Percentiles rank a stretch among this genome's conserved stretches.
phyloP scores from a whole-genome alignment of 345 rosid species.

The Salix exigua region DNA sequence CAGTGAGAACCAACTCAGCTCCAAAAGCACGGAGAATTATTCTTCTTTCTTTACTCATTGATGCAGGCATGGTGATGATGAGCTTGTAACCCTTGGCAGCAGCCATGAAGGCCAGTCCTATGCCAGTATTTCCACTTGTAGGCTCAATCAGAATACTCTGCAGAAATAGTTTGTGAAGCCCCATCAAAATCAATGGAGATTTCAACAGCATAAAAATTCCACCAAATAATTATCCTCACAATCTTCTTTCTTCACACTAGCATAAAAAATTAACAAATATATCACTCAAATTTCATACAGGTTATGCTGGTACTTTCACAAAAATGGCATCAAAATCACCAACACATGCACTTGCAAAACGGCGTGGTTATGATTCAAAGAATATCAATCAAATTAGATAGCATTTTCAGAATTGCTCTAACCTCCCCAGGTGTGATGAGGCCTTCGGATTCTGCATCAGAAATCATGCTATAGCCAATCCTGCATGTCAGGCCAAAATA shows the following conservation, averaged over 20 bases:
- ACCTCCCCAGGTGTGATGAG: constrained; percentile 80
- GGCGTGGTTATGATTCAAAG: background rate
- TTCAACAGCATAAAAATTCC: constrained; percentile 2
- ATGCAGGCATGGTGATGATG: constrained; percentile 88
- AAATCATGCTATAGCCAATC: constrained; percentile 88
- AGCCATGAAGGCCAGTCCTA: constrained; percentile 86
- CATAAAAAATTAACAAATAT: no score
- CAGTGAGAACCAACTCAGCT: constrained; percentile 76
- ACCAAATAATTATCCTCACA: background rate
- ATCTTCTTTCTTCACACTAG: background rate
- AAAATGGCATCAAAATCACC: no score
- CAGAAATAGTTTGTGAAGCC: background rate
- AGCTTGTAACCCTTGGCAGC: constrained; percentile 83
- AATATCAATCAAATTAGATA: background rate
- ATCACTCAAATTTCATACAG: no score
- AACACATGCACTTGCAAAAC: no score
- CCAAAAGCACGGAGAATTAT: constrained; percentile 92
- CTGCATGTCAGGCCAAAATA: constrained; percentile 27
- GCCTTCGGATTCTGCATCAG: constrained; percentile 78
- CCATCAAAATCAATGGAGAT: background rate
- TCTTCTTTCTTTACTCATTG: constrained; percentile 90
- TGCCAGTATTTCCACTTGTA: constrained; percentile 96
- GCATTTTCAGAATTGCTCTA: background rate
- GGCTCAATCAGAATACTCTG: constrained; percentile 85
- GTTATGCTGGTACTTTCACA: no score